Conservation (phyloP, 257 asterid genomes). For the Nicotiana sylvestris region DNA sequence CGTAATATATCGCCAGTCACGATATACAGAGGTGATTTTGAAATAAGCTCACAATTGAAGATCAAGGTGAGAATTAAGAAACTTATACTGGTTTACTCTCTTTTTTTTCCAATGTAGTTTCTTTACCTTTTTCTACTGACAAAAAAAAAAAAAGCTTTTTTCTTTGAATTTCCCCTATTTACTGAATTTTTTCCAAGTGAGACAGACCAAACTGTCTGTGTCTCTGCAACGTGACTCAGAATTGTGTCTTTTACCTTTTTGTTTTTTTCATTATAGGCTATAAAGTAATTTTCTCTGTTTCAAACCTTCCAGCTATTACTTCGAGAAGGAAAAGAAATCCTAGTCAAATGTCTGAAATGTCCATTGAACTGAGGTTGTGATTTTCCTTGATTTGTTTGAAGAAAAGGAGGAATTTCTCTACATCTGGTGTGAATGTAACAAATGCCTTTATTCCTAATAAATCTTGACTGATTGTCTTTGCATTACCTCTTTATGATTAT, state of each 20-base stretch:
- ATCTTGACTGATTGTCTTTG: background rate
- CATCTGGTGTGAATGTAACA: background rate
- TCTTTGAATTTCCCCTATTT: background rate
- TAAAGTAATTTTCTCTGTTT: background rate
- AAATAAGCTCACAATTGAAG: slow-evolving; percentile 60
- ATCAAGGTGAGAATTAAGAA: slow-evolving; percentile 62
- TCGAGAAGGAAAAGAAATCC: background rate
- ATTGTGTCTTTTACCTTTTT: background rate
- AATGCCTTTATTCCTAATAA: background rate
- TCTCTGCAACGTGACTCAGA: background rate
- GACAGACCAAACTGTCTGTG: background rate
- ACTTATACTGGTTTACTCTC: slow-evolving; percentile 3
- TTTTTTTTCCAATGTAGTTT: background rate
- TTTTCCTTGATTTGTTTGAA: background rate
- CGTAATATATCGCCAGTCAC: slow-evolving; percentile 85
- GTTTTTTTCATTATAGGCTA: background rate
- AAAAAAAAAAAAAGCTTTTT: background rate
- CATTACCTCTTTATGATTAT: background rate
- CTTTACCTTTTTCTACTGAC: background rate
- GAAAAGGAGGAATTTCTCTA: background rate
- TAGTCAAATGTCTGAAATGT: background rate
- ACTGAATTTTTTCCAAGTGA: background rate
- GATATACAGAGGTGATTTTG: slow-evolving; percentile 78
- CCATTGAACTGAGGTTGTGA: background rate
- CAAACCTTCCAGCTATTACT: background rate